Evolutionary conservation across 257 asterid species (phyloP), one percentile per base, ranked within the genome.

Genomic region (Przewalskia tangutica): DNA sequence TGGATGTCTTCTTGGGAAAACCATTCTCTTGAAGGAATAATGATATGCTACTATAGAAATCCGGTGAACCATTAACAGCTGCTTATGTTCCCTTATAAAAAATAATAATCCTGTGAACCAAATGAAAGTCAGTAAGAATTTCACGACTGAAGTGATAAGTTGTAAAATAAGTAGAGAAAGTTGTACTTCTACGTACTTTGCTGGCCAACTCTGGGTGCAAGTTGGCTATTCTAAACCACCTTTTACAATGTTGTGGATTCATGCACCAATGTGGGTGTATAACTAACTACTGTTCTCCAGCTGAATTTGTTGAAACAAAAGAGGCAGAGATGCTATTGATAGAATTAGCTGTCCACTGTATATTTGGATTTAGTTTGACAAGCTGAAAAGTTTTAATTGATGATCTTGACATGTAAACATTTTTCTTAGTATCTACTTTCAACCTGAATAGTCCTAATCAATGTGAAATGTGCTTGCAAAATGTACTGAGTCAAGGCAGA

Each of bases 401-500:
- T 73, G 8, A 17, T 73, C 20, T 73, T 73, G 79, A 73, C 79
- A 73, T 73, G 62, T 17, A 12, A n/a, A 20, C n/a, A 48, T 73
- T 73, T 46, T 32, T 23, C 60, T 48, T 50, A 27, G 53, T 23
- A 13, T 50, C 79, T 48, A 48, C 62, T 73, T 23, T 23, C 62
- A 73, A 48, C 79, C 59, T 50, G 79, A 73, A 73, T 73, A 73
- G 79, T 48, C 14, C 44, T 48, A 73, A 73, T 50, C 27, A 73
- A 23, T 7, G 7, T 48, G 11, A 48, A 14, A 23, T 73, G 62
- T 7, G 44, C 13, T 23, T 20, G 40, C 4, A 71, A 48, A 68
- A 4, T n/a, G 55, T 68, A 7, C 58, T 20, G 42, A 20, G 54
- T 8, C 62, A 50, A 27, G 62, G 42, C 20, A 27, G 23, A 50